phyloP scores from a whole-genome alignment of 257 asterid species.

The Penstemon barbatus region DNA sequence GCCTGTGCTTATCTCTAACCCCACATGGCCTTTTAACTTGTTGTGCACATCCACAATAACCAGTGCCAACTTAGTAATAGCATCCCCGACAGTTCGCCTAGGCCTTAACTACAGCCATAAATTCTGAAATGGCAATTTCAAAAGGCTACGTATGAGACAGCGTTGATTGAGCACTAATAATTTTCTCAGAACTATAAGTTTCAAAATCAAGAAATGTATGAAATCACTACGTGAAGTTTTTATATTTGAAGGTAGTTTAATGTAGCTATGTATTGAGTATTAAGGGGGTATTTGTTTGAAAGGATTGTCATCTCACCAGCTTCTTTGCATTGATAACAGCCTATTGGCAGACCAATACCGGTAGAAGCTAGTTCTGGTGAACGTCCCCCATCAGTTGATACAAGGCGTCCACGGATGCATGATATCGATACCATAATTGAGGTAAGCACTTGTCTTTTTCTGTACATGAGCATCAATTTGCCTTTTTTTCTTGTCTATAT shows the following conservation, averaged over 20 bases:
- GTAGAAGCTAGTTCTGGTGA: constrained; percentile 87
- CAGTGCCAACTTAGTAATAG: background rate
- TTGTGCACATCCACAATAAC: background rate
- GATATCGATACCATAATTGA: constrained; percentile 85
- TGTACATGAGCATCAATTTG: constrained; percentile 17
- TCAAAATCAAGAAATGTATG: background rate
- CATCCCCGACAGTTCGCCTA: background rate
- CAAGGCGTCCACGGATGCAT: constrained; percentile 81
- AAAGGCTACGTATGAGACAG: background rate
- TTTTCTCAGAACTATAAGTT: background rate
- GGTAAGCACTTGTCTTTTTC: constrained; percentile 41
- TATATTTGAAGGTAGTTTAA: constrained; percentile 1
- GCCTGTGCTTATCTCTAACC: background rate
- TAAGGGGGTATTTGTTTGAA: background rate
- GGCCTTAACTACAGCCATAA: background rate
- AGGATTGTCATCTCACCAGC: constrained; percentile 22
- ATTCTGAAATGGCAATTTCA: background rate
- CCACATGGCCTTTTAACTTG: background rate
- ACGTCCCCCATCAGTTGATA: constrained; percentile 84
- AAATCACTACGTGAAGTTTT: background rate
- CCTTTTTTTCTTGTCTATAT: constrained; percentile 13
- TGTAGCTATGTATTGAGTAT: background rate
- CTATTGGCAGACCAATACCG: constrained; percentile 93
- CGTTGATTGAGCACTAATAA: background rate
- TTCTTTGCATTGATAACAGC: constrained; percentile 52